Evolutionary conservation across 306 rosid species (phyloP).

Genomic region (Luffa aegyptiaca): DNA sequence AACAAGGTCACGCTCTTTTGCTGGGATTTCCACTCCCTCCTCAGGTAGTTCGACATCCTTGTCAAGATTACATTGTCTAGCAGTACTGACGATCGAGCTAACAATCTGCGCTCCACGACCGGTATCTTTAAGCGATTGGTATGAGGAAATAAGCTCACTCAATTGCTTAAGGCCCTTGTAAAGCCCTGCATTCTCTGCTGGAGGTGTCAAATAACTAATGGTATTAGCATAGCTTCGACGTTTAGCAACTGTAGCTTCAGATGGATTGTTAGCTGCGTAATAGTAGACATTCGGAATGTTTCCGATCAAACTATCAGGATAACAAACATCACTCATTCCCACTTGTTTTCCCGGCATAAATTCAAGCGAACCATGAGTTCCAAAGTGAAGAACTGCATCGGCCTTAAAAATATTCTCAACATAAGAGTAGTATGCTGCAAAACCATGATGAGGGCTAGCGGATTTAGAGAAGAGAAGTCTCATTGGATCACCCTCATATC

Average conservation of each 20-base stretch:
- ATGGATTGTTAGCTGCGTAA: conserved; percentile 95
- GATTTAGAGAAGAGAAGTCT: conserved; percentile 94
- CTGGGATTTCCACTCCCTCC: conserved; percentile 65
- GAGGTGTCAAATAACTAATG: conserved; percentile 95
- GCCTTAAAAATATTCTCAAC: conserved; percentile 91
- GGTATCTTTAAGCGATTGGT: conserved; percentile 89
- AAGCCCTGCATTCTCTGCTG: conserved; percentile 98
- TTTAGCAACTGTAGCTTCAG: conserved; percentile 98
- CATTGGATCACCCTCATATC: conserved; percentile 99
- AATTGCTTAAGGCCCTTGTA: conserved; percentile 98
- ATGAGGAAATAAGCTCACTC: conserved; percentile 88
- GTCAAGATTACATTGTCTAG: conserved; percentile 92
- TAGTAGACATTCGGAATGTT: conserved; percentile 89
- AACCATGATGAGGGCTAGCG: conserved; percentile 98
- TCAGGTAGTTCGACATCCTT: conserved; percentile 89
- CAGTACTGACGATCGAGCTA: conserved; percentile 96
- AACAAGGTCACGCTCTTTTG: conserved; percentile 80
- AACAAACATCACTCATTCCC: conserved; percentile 97
- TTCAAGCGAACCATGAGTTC: conserved; percentile 96
- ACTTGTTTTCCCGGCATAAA: conserved; percentile 99
- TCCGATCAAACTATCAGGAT: conserved; percentile 89
- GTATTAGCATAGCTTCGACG: conserved; percentile 97
- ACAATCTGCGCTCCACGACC: conserved; percentile 96
- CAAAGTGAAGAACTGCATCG: conserved; percentile 92
- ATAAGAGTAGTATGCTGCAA: conserved; percentile 89